phyloP scores from a whole-genome alignment of 2,329 filamentous ascomycete species.

The Chrysoporthe cubensis region DNA sequence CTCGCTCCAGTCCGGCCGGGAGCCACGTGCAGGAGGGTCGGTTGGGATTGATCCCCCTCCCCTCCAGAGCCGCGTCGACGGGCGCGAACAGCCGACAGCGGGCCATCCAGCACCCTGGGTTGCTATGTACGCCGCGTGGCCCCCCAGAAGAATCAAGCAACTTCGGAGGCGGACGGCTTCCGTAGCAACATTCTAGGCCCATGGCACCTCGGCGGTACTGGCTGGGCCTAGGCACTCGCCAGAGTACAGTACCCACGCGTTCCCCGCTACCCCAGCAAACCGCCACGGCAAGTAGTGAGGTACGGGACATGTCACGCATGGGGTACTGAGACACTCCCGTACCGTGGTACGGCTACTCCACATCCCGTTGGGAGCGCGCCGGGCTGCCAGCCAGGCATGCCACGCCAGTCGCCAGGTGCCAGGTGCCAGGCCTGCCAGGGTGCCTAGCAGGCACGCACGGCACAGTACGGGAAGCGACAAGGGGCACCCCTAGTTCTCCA shows the following conservation, averaged over 20 bases:
- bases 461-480: not conserved
- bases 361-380: not conserved
- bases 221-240: too few relatives aligned
- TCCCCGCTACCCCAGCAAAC: too few relatives aligned
- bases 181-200: not conserved
- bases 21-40: not conserved
- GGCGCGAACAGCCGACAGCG: not conserved
- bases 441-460: too few relatives aligned
- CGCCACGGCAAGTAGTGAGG: not conserved
- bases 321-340: not conserved
- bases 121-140: too few relatives aligned
- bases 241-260: too few relatives aligned
- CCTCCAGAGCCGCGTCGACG: not conserved
- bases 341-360: not conserved
- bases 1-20: not conserved
- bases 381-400: too few relatives aligned
- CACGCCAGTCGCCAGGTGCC: too few relatives aligned
- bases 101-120: too few relatives aligned
- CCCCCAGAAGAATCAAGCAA: too few relatives aligned
- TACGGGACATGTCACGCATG: not conserved
- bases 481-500: slow-evolving; percentile 10
- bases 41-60: not conserved
- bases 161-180: too few relatives aligned
- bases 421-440: too few relatives aligned
- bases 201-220: not conserved